Conservation (phyloP, 495 filamentous ascomycete species). For the Neurospora pannonica region DNA sequence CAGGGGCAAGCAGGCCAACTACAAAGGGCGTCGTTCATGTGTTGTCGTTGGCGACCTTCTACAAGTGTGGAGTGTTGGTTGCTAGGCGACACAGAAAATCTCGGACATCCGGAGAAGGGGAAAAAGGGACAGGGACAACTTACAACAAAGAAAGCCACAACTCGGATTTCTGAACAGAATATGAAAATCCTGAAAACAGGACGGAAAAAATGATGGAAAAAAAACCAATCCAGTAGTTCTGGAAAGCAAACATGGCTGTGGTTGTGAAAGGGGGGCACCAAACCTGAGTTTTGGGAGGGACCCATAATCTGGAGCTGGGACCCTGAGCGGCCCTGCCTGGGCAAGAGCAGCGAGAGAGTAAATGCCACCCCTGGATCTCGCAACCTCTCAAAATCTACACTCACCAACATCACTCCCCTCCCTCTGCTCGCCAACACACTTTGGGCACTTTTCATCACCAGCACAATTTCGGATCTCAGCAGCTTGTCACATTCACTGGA, state of each 20-base stretch:
- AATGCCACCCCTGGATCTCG: background rate
- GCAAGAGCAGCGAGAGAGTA: background rate
- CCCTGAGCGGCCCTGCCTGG: background rate
- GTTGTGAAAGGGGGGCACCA: background rate
- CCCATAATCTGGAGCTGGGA: background rate
- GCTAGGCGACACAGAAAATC: background rate
- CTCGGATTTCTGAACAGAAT: background rate
- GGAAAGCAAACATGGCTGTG: background rate
- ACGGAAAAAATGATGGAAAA: background rate
- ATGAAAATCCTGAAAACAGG: background rate
- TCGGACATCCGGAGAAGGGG: background rate
- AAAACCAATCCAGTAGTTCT: background rate
- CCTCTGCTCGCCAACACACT: background rate
- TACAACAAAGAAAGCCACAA: background rate
- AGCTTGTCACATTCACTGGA: background rate
- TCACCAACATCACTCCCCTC: background rate
- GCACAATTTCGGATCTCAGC: conserved; percentile 4
- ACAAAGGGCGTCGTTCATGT: background rate
- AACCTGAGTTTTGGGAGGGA: background rate
- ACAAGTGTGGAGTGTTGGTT: background rate
- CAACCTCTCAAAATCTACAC: background rate
- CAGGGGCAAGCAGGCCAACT: background rate
- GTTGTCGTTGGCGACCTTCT: background rate
- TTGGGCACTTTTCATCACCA: background rate
- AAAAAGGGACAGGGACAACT: background rate